These are phyloP conservation scores for Scorias spongiosa DNA, from an alignment of 2,329 filamentous ascomycete genomes.

Conservation along the genomic window DNA sequence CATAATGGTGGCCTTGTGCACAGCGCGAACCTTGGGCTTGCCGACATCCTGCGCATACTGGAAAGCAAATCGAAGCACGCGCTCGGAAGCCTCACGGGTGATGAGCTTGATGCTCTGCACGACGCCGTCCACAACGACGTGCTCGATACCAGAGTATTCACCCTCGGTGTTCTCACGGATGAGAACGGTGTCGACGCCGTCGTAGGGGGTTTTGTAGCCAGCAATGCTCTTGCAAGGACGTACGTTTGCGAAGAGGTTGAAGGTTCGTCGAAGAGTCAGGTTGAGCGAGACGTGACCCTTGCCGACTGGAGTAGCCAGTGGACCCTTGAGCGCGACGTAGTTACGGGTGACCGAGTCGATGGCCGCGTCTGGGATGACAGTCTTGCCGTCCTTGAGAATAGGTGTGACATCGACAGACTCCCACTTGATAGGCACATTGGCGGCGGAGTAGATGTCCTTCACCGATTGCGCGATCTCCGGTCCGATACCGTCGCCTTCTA, in stretches of 20 bases:
- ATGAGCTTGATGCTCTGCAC: slow-evolving; percentile 99
- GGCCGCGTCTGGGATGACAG: slow-evolving; percentile 79
- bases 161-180: slow-evolving; percentile 99
- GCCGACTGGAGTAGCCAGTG: slow-evolving; percentile 91
- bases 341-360: slow-evolving; percentile 90
- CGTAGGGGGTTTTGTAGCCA: slow-evolving; percentile 97
- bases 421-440: slow-evolving; percentile 93
- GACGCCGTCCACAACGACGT: slow-evolving; percentile 92
- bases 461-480: slow-evolving; percentile 96
- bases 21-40: slow-evolving; percentile 90
- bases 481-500: slow-evolving; percentile 97
- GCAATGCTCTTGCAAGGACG: slow-evolving; percentile 94
- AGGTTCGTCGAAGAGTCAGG: slow-evolving; percentile 93
- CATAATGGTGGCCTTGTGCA: slow-evolving; percentile 99
- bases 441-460: slow-evolving; percentile 95
- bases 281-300: slow-evolving; percentile 99
- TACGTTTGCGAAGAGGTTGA: slow-evolving; percentile 99
- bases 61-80: slow-evolving; percentile 93
- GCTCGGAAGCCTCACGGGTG: slow-evolving; percentile 84
- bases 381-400: slow-evolving; percentile 85
- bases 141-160: slow-evolving; percentile 98
- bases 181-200: slow-evolving; percentile 88
- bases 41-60: slow-evolving; percentile 90
- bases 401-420: slow-evolving; percentile 94
- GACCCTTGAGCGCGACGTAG: slow-evolving; percentile 95